Base-by-base conservation (phyloP, 345 rosid genomes). In the Salix suchowensis region DNA sequence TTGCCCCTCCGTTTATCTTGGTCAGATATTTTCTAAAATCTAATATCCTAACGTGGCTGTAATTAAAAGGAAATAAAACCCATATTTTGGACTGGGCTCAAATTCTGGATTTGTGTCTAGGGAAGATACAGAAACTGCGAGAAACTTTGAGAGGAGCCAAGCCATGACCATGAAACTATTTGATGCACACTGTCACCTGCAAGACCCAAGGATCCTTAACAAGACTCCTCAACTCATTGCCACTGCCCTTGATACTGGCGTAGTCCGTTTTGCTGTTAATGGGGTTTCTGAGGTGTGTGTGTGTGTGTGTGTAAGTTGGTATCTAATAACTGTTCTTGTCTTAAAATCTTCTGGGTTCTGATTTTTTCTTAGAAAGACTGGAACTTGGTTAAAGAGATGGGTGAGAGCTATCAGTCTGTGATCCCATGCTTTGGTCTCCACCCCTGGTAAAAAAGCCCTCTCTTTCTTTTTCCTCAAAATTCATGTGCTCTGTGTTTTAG, bases 131-230 rank as follows among this genome's bases (percentile, higher is more conserved):
- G 37, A 40, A 40, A 9, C 44, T 40, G 44, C 11, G 44, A 40
- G 44, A 40, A 40, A 40, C 44, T 34, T 34, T 40, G 44, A 40
- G 44, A 44, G 50, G 13, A 21, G 66, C 24, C 24, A 40, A 37
- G 67, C 4, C 13, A 54, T 61, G 68, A 48, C 48, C 37, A 88
- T 92, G 88, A 91, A 89, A 78, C 78, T 96, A 75, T 96, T 96
- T 71, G 98, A 96, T 62, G 93, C 89, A 26, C 99, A 96, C 88
- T 96, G 98, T 86, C 99, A 96, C 83, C 91, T 96, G 19, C 99
- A 93, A 80, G 99, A 96, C 85, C 91, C 98, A n/a, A 88, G 91
- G 84, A 87, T 96, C 58, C 52, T 86, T 48, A 55, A 67, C 86
- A 88, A 84, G 73, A 87, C 88, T 6, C 92, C 94, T 3, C 84